A percentile compares a stretch with the other conserved stretches of the same genome.
Evolutionary conservation across 2,329 filamentous ascomycete genomes (phyloP).

Genomic region (Colletotrichum spinosum): DNA sequence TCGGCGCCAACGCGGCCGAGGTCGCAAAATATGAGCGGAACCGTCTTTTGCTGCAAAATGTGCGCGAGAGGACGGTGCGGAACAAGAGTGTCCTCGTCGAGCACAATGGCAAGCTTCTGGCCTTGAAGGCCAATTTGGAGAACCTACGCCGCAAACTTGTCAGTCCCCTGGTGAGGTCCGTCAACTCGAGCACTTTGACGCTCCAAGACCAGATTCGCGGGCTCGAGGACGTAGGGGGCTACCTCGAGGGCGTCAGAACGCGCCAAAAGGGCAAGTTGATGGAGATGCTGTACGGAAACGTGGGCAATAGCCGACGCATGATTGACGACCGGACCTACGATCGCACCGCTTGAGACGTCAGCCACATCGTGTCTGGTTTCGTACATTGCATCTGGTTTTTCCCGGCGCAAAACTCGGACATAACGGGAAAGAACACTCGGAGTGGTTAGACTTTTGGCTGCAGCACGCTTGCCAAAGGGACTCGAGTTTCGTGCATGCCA

Average conservation of each 20-base stretch:
- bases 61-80: constrained; percentile 84
- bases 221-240: constrained; percentile 81
- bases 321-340: constrained; percentile 45
- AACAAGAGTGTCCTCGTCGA: constrained; percentile 90
- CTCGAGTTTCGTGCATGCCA: neutral
- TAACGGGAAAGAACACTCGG: neutral
- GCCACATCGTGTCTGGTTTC: neutral
- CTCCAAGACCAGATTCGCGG: constrained; percentile 89
- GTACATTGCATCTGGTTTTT: neutral
- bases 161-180: constrained; percentile 81
- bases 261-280: constrained; percentile 86
- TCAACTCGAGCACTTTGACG: constrained; percentile 75
- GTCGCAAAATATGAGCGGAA: constrained; percentile 96
- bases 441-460: neutral
- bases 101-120: constrained; percentile 86
- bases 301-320: constrained; percentile 44
- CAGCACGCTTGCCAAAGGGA: neutral
- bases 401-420: neutral
- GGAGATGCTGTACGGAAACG: constrained; percentile 78
- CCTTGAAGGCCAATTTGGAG: constrained; percentile 88
- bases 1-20: constrained; percentile 79
- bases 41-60: constrained; percentile 79
- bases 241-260: constrained; percentile 80
- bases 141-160: constrained; percentile 86
- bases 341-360: constrained; percentile 17